Percentiles rank a stretch among this genome's conserved stretches.
These are phyloP conservation scores for Nicotiana knightiana DNA, from an alignment of 257 asterid genomes.

Conservation along the genomic window DNA sequence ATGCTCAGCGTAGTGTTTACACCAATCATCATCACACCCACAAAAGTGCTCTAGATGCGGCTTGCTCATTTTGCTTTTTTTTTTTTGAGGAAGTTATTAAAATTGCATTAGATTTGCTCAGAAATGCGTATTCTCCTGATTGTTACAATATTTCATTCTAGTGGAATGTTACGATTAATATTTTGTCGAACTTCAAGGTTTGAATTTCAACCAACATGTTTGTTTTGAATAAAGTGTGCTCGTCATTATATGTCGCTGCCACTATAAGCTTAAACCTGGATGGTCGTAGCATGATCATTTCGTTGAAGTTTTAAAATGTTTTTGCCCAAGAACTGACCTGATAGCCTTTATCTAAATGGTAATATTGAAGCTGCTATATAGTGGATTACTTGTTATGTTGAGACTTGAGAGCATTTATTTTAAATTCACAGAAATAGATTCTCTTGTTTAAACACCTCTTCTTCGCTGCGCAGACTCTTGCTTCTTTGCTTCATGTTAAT, in stretches of 20 bases:
- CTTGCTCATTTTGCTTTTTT: background rate
- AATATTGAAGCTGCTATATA: background rate
- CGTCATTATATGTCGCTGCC: background rate
- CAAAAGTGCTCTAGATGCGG: background rate
- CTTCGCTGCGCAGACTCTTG: background rate
- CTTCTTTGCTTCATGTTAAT: background rate
- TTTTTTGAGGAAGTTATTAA: background rate
- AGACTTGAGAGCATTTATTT: too few relatives aligned
- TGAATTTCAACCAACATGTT: background rate
- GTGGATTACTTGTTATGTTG: background rate
- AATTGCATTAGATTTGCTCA: background rate
- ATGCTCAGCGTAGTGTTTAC: background rate
- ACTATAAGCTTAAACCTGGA: background rate
- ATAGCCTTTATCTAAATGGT: too few relatives aligned
- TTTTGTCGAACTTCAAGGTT: background rate
- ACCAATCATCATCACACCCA: background rate
- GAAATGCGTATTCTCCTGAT: background rate
- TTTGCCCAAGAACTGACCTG: too few relatives aligned
- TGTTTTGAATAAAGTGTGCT: background rate
- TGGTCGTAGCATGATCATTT: background rate
- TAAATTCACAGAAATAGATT: too few relatives aligned
- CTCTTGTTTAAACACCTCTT: background rate
- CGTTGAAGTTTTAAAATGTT: background rate
- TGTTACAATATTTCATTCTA: background rate
- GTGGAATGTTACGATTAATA: background rate